Evolutionary conservation across 108 stramenopile species (phyloP).

Genomic region (Conticribra weissflogii): DNA sequence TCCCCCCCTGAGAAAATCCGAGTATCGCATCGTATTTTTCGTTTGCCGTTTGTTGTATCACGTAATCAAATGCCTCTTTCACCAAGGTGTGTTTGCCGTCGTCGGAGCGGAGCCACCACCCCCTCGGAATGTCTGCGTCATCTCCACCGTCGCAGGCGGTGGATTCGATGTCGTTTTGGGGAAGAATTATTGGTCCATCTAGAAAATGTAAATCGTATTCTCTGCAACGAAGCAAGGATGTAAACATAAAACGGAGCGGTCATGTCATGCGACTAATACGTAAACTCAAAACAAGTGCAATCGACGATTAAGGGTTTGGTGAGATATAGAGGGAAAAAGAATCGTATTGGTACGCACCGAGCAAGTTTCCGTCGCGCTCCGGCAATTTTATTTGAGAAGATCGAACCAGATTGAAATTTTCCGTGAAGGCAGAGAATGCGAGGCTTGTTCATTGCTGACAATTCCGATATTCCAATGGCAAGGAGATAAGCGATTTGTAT

Average conservation of each 20-base stretch:
- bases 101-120: constrained; percentile 64
- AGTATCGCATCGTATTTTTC: constrained; percentile 60
- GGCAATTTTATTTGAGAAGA: constrained; percentile 69
- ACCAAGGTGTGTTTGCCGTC: constrained; percentile 50
- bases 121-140: constrained; percentile 13
- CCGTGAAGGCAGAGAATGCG: constrained; percentile 72
- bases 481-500: too few relatives aligned
- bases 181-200: constrained; percentile 55
- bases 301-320: too few relatives aligned
- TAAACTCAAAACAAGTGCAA: too few relatives aligned
- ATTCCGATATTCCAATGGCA: neutral
- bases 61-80: constrained; percentile 61
- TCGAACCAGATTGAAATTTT: constrained; percentile 56
- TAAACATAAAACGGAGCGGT: too few relatives aligned
- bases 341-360: constrained; percentile 1
- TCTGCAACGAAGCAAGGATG: neutral
- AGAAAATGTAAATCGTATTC: constrained; percentile 68
- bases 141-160: neutral
- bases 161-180: constrained; percentile 5
- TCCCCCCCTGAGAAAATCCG: constrained; percentile 79
- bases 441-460: constrained; percentile 8
- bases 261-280: too few relatives aligned
- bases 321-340: neutral
- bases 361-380: constrained; percentile 70
- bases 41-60: constrained; percentile 41